Evolutionary conservation across 495 filamentous ascomycete genomes (phyloP).

Genomic region (Melanomma pulvis-pyrius): DNA sequence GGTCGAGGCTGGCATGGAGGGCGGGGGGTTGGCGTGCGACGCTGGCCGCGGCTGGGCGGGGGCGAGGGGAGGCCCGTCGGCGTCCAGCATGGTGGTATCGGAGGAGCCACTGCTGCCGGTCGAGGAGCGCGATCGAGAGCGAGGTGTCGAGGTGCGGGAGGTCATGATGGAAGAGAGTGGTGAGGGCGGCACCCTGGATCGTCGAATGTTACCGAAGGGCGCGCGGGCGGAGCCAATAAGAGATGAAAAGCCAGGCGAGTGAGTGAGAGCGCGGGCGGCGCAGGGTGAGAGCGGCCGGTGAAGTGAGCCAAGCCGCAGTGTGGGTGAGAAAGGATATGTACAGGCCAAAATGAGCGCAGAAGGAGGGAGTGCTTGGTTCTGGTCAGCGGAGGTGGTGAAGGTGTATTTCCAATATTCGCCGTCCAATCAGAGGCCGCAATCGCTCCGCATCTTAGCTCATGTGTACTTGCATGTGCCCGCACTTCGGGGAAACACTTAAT

Average conservation of each 20-base stretch:
- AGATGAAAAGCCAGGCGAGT: neutral
- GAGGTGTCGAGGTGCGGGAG: slow-evolving; percentile 22
- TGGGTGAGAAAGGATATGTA: neutral
- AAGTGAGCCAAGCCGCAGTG: neutral
- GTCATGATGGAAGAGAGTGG: slow-evolving; percentile 9
- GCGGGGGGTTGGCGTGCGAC: slow-evolving; percentile 10
- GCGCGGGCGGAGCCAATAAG: neutral
- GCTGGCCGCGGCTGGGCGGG: slow-evolving; percentile 21
- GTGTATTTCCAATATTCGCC: neutral
- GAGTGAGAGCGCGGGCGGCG: neutral
- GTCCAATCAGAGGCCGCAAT: too few species aligned
- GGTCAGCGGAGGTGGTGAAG: neutral
- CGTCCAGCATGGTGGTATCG: slow-evolving; percentile 32
- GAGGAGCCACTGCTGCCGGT: slow-evolving; percentile 27
- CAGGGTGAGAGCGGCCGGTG: too few species aligned
- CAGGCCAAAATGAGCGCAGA: neutral
- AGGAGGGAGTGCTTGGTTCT: neutral
- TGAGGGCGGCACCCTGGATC: neutral
- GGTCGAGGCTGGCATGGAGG: neutral
- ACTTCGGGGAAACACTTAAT: too few species aligned
- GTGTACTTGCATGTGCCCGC: too few species aligned
- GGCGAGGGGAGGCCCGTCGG: slow-evolving; percentile 15
- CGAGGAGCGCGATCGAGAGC: slow-evolving; percentile 23
- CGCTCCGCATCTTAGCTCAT: too few species aligned
- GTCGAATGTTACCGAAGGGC: neutral